Evolutionary conservation across 164 flowering plant genomes (phyloP).

Genomic region (Vitis riparia): DNA sequence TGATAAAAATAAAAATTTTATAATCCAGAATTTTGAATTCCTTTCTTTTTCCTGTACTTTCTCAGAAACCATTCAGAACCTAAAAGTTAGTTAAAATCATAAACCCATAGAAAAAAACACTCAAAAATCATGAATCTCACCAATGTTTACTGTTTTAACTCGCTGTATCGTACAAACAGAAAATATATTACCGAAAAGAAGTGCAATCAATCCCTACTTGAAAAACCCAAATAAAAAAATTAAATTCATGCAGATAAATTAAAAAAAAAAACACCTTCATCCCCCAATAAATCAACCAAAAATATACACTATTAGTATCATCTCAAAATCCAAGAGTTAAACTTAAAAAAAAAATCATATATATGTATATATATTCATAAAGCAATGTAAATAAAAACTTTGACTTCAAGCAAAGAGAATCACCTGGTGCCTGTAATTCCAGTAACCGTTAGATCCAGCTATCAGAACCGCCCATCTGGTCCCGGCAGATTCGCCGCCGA

Average conservation of each 20-base stretch:
- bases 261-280: background rate
- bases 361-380: background rate
- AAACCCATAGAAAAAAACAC: too few species aligned
- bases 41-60: too few species aligned
- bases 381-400: background rate
- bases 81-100: too few species aligned
- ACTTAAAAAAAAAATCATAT: background rate
- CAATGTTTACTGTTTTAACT: too few species aligned
- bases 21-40: too few species aligned
- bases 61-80: too few species aligned
- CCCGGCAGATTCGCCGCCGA: conserved; percentile 35
- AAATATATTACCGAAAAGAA: background rate
- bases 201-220: background rate
- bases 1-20: too few species aligned
- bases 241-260: background rate
- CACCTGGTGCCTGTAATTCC: conserved; percentile 86
- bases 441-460: conserved; percentile 75
- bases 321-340: too few species aligned
- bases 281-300: background rate
- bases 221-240: background rate
- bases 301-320: too few species aligned
- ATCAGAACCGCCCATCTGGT: conserved; percentile 79
- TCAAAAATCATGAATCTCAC: too few species aligned
- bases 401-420: background rate
- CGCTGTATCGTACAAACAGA: too few species aligned